Percentiles rank a stretch among this genome's conserved stretches.
These are phyloP conservation scores for Curvularia sp. DNA, from an alignment of 2,329 filamentous ascomycete genomes.

Conservation along the genomic window DNA sequence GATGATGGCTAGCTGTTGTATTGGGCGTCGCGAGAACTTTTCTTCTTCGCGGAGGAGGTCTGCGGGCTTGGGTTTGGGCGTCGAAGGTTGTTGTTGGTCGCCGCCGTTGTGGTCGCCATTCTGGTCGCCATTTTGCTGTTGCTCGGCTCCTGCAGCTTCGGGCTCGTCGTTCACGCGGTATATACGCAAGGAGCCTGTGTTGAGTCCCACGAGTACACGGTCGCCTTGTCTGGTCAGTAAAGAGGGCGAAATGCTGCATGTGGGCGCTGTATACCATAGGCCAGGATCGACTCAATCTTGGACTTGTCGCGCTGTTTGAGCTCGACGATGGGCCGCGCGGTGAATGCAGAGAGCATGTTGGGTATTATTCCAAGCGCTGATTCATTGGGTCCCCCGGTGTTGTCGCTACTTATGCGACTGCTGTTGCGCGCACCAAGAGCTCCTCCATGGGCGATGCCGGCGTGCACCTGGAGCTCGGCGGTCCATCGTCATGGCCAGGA, in stretches of 20 bases:
- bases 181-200: slow-evolving; percentile 84
- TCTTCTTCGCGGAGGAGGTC: slow-evolving; percentile 91
- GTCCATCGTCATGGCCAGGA: slow-evolving; percentile 37
- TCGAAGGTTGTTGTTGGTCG: slow-evolving; percentile 53
- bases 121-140: slow-evolving; percentile 36
- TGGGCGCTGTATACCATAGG: slow-evolving; percentile 69
- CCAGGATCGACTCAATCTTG: slow-evolving; percentile 93
- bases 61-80: slow-evolving; percentile 60
- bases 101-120: slow-evolving; percentile 38
- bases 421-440: slow-evolving; percentile 25
- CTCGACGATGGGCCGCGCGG: slow-evolving; percentile 94
- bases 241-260: slow-evolving; percentile 2
- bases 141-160: slow-evolving; percentile 51
- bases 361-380: slow-evolving; percentile 4
- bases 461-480: slow-evolving; percentile 19
- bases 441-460: slow-evolving; percentile 30
- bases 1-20: slow-evolving; percentile 93
- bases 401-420: slow-evolving; percentile 26
- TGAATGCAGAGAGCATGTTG: slow-evolving; percentile 94
- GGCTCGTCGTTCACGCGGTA: slow-evolving; percentile 83
- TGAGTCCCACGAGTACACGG: slow-evolving; percentile 88
- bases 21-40: slow-evolving; percentile 86
- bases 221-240: slow-evolving; percentile 66
- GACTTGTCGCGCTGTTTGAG: slow-evolving; percentile 94
- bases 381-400: slow-evolving; percentile 24